Evolutionary conservation across 176 grass and related monocot genomes (phyloP), one percentile per base, ranked within the genome.

Genomic region (Elaeis guineensis): DNA sequence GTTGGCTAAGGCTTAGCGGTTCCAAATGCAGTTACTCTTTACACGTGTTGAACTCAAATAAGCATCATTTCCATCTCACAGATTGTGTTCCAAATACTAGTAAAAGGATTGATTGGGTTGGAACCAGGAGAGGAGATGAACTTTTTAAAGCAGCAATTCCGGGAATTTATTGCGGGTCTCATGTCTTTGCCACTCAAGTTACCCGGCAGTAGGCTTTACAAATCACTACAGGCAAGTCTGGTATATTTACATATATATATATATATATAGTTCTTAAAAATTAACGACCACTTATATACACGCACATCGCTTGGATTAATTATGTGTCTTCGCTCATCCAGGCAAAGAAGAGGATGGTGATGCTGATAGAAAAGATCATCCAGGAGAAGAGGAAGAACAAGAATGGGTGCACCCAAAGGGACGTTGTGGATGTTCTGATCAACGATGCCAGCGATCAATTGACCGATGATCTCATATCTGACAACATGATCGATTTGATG

Each of bases 401-500:
- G 16, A 65, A 25, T 17, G 8, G 30, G 0, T 25, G 69, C 1
- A 17, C 65, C 0, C 70, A 80, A 1, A 58, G 61, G 0, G 94
- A 92, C 49, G 77, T 75, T 22, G 72, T 98, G 26, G 94, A 92
- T 64, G 88, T 92, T 66, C 72, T 98, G 63, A 87, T 98, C 16
- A 69, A 79, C 21, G 66, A 71, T 49, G 74, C 63, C 25, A 82
- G 80, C 21, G 66, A 83, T 0, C 80, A 83, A 66, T 67, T 98
- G 58, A 98, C 84, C 4, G 88, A 93, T 59, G 88, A 98, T 26
- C 74, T 98, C 52, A 92, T 98, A 21, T 98, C 94, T 0, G 94
- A 98, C 77, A 98, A 98, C 51, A 92, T 98, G 82, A 89, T 98
- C 58, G 94, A 98, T 78, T 67, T 98, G 15, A 98, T 98, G 94